Base-by-base conservation (phyloP, 768 basidiomycete genomes). In the Amylocystis lapponica region DNA sequence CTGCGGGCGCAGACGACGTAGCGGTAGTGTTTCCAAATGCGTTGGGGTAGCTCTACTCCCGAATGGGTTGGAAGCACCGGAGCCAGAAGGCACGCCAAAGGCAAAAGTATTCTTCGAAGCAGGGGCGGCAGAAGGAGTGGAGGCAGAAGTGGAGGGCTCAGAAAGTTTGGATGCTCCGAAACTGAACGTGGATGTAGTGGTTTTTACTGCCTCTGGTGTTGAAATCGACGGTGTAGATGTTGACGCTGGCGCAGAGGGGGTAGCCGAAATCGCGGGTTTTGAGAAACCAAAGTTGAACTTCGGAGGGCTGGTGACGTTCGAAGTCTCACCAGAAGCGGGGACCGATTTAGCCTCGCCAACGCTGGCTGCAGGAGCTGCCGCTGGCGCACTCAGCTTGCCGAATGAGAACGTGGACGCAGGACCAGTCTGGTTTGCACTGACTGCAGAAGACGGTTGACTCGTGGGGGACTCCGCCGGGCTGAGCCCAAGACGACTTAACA, bases 281-380 rank as follows among this genome's bases (percentile, higher is more conserved):
- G 42, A 16, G 36, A 63, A 45, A n/a, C 64, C 66, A 48, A 74
- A 67, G 49, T 48, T 65, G 49, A 72, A 74, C 46, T 67, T 69
- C 5, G 63, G 55, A 6, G 53, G 27, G 20, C 53, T 40, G 6
- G 64, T 45, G 34, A 57, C 62, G 42, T 60, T 59, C 22, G 48
- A 30, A 36, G 56, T 46, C 27, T 45, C 42, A 13, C 56, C 27
- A 7, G n/a, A n/a, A n/a, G 54, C 41, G 6, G 64, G 45, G 34
- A 57, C 62, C 43, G 61, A 58, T 22, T 47, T 32, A 36, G 56
- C 46, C 27, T 45, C 42, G 13, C 56, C 27, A 7, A 52, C 27
- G 10, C 21, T 27, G 23, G 26, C 13, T 10, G 30, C 16, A 2
- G 27, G 11, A 17, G 36, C n/a, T 11, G 19, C 3, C n/a, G 31